Evolutionary conservation across 192 early-diverging fungal genomes (phyloP), one percentile per base, ranked within the genome.

Genomic region (Pecoramyces ruminantium): DNA sequence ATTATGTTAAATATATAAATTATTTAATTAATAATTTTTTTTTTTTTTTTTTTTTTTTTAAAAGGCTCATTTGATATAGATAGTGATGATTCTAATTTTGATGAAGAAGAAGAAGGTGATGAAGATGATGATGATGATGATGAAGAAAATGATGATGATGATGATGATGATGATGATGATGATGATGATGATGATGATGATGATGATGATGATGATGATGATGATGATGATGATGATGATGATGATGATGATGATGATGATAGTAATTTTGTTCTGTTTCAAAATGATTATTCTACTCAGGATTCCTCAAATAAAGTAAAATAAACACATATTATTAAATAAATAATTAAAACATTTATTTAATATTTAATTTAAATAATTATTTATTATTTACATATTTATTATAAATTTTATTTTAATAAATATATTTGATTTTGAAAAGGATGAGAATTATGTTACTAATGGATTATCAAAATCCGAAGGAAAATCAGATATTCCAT

Each of bases 181-280:
- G 85, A 87, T 29, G 86, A 83, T 29, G 85, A 85, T 51, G 78
- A 78, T 80, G 85, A 30, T 27, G 80, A 82, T 13, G 84, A 88
- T 16, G 80, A 30, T 0, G 82, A 82, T 29, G 42, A 79, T 9
- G 81, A 77, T 18, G 82, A 84, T 39, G 81, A 40, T 2, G 92
- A 86, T 14, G 85, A 86, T 38, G 88, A 85, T 42, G 86, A 89
- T 15, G 86, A 88, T 28, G 86, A 87, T 6, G 83, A 84, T 79
- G 82, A 86, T 21, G 29, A 79, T 13, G 82, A 79, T 29, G 82
- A 82, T 21, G 82, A 83, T 9, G 51, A 67, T n/a, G 51, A 67
- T 67, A 67, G 25, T 67, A 11, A 67, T n/a, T 67, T 67, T 9
- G n/a, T 67, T n/a, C 25, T 21, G 8, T 67, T 81, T 15, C 18